Conservation (phyloP, 75 land plant species). For the Cryptomeria japonica region DNA sequence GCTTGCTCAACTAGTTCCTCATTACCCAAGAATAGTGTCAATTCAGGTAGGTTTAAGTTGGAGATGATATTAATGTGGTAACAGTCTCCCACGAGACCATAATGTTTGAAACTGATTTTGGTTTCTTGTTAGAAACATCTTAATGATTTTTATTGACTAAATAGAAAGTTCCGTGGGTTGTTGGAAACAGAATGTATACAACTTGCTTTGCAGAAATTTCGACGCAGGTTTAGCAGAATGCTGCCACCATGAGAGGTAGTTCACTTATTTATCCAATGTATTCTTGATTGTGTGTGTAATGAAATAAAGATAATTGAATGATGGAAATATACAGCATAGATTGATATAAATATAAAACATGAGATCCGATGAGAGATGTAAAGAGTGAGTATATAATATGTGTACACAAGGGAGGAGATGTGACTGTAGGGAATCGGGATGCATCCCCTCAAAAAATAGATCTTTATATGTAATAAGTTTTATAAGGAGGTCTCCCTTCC, state of each 20-base stretch:
- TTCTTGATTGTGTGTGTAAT: neutral
- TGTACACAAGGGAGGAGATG: neutral
- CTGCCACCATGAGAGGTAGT: constrained; percentile 86
- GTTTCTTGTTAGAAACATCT: neutral
- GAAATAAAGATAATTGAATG: neutral
- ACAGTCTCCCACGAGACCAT: neutral
- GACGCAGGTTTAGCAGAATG: constrained; percentile 88
- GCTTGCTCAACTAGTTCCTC: constrained; percentile 26
- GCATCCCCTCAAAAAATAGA: too few relatives aligned
- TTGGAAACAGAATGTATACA: constrained; percentile 71
- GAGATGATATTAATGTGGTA: neutral
- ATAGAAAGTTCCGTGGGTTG: neutral
- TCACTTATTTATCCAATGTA: neutral
- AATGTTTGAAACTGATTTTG: neutral
- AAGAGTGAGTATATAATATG: neutral
- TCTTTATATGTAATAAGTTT: too few relatives aligned
- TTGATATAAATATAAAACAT: neutral
- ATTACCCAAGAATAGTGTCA: constrained; percentile 52
- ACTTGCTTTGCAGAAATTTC: constrained; percentile 79
- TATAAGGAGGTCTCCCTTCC: too few relatives aligned
- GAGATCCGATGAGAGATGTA: neutral
- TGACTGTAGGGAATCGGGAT: neutral
- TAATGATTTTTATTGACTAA: neutral
- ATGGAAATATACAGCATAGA: neutral
- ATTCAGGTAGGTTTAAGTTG: constrained; percentile 53